Conservation (phyloP, 352 stramenopile species). For the Phytophthora multivora region DNA sequence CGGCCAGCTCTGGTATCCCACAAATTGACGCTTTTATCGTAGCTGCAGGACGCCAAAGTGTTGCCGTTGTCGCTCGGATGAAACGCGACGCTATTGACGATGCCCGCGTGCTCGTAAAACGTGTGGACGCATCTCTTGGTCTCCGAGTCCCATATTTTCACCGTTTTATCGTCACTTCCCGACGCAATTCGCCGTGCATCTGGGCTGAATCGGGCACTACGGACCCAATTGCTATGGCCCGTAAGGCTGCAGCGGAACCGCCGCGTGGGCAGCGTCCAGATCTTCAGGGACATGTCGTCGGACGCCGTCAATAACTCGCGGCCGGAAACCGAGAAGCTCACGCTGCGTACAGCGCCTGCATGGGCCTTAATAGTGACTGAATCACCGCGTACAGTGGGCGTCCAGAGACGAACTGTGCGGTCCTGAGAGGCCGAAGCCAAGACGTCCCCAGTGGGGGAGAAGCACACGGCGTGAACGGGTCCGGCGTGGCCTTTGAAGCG, state of each 20-base stretch:
- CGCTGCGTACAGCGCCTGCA: conserved; percentile 71
- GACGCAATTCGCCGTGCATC: conserved; percentile 75
- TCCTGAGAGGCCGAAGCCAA: conserved; percentile 91
- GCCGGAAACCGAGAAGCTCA: conserved; percentile 84
- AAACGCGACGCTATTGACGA: conserved; percentile 87
- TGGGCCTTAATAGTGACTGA: conserved; percentile 76
- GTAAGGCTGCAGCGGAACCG: conserved; percentile 89
- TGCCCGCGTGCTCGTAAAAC: conserved; percentile 88
- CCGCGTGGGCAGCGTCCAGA: conserved; percentile 81
- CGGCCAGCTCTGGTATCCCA: conserved; percentile 85
- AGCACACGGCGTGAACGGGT: conserved; percentile 75
- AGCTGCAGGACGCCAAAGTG: conserved; percentile 69
- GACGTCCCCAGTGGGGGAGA: conserved; percentile 80
- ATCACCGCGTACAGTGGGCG: conserved; percentile 76
- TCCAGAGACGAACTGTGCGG: conserved; percentile 92
- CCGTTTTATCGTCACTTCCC: conserved; percentile 91
- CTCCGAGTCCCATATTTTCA: conserved; percentile 92
- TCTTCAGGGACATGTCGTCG: conserved; percentile 94
- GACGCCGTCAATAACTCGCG: conserved; percentile 87
- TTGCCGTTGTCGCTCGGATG: conserved; percentile 73
- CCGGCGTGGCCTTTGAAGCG: conserved; percentile 81
- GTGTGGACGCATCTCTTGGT: conserved; percentile 72
- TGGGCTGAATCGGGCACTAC: conserved; percentile 79
- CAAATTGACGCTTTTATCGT: conserved; percentile 76
- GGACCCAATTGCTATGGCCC: conserved; percentile 94